Conservation (phyloP, 2,329 filamentous ascomycete genomes). For the Pestalotiopsis sp. region DNA sequence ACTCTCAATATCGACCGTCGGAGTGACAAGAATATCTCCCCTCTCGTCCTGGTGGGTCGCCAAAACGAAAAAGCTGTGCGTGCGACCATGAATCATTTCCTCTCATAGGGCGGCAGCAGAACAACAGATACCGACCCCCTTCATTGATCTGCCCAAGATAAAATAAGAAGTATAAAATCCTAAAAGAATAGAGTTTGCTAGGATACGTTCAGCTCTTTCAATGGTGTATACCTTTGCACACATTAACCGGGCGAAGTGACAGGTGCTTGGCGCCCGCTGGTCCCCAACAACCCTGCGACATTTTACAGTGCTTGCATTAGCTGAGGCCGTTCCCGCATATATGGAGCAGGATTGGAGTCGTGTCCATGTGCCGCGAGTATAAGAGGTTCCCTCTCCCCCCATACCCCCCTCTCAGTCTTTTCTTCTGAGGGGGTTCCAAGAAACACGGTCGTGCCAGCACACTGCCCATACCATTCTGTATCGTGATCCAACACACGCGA, state of each 20-base stretch:
- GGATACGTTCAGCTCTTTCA: neutral
- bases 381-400: slow-evolving; percentile 6
- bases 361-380: neutral
- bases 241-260: neutral
- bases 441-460: neutral
- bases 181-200: neutral
- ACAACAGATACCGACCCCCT: neutral
- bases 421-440: neutral
- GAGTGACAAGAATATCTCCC: too few relatives aligned
- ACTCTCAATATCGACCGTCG: too few relatives aligned
- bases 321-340: neutral
- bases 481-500: neutral
- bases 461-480: neutral
- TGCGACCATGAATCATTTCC: neutral
- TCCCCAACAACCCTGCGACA: neutral
- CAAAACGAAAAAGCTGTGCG: too few relatives aligned
- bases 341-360: neutral
- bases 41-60: too few relatives aligned
- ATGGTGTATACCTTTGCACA: neutral
- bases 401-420: slow-evolving; percentile 3
- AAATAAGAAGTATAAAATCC: neutral
- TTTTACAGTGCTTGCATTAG: slow-evolving; percentile 7
- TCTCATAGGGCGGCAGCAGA: neutral
- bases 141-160: neutral
- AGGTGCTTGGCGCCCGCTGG: neutral